Evolutionary conservation across 805 yeast genomes (phyloP).

Genomic region (Schizosaccharomyces pombe): DNA sequence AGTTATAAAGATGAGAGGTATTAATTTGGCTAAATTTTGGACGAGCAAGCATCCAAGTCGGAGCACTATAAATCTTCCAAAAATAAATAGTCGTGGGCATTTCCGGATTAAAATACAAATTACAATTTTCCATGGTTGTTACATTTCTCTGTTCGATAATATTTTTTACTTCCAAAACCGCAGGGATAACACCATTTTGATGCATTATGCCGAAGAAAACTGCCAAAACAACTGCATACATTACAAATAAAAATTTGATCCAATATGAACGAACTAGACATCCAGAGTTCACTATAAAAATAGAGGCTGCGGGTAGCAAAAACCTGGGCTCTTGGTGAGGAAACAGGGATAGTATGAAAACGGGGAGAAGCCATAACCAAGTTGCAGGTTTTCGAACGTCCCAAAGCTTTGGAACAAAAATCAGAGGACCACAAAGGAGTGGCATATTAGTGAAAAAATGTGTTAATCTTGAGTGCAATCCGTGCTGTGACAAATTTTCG

Average conservation of each 20-base stretch:
- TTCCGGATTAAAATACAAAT: too few relatives aligned
- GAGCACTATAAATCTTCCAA: conserved; percentile 93
- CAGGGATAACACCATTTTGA: conserved; percentile 70
- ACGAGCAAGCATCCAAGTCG: conserved; percentile 45
- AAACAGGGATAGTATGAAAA: conserved; percentile 36
- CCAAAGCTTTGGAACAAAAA: conserved; percentile 21
- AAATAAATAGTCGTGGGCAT: conserved; percentile 29
- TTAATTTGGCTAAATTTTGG: conserved; percentile 7
- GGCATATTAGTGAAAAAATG: conserved; percentile 62
- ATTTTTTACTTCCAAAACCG: conserved; percentile 7
- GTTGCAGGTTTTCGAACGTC: conserved; percentile 32
- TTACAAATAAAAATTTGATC: conserved; percentile 26
- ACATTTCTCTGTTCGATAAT: too few relatives aligned
- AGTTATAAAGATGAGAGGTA: conserved; percentile 8
- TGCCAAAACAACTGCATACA: conserved; percentile 38
- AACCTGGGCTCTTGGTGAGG: conserved; percentile 94
- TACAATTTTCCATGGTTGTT: too few relatives aligned
- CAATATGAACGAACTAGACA: conserved; percentile 8
- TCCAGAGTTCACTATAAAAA: conserved; percentile 19
- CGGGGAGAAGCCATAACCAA: conserved; percentile 37
- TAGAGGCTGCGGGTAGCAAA: conserved; percentile 53
- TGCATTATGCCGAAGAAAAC: conserved; percentile 58
- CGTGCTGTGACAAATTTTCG: conserved; percentile 49
- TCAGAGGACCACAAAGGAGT: conserved; percentile 55
- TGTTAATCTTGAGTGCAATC: conserved; percentile 55